Evolutionary conservation across 306 rosid species (phyloP), one percentile per base, ranked within the genome.

Genomic region (Acmispon strigosus): DNA sequence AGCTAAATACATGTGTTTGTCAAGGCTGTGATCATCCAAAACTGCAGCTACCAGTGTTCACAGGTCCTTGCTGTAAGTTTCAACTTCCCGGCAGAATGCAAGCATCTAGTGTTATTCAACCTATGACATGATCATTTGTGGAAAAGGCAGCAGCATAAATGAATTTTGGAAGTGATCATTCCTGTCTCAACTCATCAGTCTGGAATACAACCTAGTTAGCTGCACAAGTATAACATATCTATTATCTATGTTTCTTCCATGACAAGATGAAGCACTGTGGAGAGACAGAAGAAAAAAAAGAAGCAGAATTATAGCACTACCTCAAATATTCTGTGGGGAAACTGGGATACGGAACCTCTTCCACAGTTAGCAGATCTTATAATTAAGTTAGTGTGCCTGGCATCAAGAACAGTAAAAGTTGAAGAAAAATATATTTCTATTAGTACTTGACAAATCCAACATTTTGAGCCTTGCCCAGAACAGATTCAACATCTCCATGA

Each of bases 401-500:
- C 76, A 76, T 17, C 69, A 71, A 57, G 59, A 58, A 22, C 58
- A 13, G 66, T 27, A 49, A 62, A 66, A 50, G 27, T 3, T 14
- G 57, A 73, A 77, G 53, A 68, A 66, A 57, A 42, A 20, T 65
- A 24, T 52, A 54, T 18, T 52, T 69, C 10, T 15, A 69, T 76
- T 90, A 94, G 84, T 94, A 94, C 90, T 87, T 85, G 53, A 76
- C 80, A 70, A 82, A 37, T 47, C 90, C 97, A 47, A 81, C 76
- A 80, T 59, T 82, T 62, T 80, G 97, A 51, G 87, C 78, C 85
- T 87, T 94, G 60, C 96, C 94, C 57, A 94, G 85, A 82, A 90
- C 60, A 62, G 90, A 82, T 66, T 88, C 93, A 66, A 94, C 70
- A 54, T 84, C 86, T 64, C 83, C 90, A 74, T 75, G 43, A 58